phyloP scores from a whole-genome alignment of 805 yeast genomes.

The Lachancea cidri region DNA sequence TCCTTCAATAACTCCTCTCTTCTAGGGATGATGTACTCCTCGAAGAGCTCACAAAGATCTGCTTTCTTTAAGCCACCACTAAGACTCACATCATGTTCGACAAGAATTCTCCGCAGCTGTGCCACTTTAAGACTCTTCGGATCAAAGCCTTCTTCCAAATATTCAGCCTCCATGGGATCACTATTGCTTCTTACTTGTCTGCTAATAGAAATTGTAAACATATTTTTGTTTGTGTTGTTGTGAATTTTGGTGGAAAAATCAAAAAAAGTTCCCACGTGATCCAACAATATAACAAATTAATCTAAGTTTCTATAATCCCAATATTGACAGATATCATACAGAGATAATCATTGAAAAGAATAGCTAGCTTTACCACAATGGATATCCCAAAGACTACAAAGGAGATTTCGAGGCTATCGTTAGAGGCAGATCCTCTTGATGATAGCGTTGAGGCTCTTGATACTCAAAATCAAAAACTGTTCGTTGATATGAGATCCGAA shows the following conservation, averaged over 20 bases:
- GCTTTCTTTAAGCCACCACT: constrained; percentile 64
- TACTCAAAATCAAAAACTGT: neutral
- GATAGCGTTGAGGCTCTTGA: constrained; percentile 12
- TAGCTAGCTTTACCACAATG: too few species aligned
- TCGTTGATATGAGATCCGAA: neutral
- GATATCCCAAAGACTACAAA: constrained; percentile 8
- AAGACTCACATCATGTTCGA: constrained; percentile 55
- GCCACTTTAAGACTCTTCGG: constrained; percentile 62
- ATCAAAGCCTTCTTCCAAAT: constrained; percentile 49
- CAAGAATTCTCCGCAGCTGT: constrained; percentile 60
- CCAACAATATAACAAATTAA: too few species aligned
- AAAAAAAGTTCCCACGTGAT: neutral
- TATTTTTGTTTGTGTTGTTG: neutral
- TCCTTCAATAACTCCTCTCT: constrained; percentile 38
- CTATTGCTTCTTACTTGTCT: neutral
- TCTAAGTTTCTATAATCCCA: neutral
- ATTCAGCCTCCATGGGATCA: constrained; percentile 14
- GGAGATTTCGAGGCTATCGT: constrained; percentile 18
- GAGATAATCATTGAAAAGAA: too few species aligned
- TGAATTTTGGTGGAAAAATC: neutral
- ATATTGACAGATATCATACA: too few species aligned
- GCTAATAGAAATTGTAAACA: neutral
- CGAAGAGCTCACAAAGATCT: constrained; percentile 56
- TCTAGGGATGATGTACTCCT: constrained; percentile 46
- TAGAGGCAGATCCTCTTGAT: constrained; percentile 27